Evolutionary conservation across 2,329 filamentous ascomycete species (phyloP).

Genomic region (Clonostachys byssicola): DNA sequence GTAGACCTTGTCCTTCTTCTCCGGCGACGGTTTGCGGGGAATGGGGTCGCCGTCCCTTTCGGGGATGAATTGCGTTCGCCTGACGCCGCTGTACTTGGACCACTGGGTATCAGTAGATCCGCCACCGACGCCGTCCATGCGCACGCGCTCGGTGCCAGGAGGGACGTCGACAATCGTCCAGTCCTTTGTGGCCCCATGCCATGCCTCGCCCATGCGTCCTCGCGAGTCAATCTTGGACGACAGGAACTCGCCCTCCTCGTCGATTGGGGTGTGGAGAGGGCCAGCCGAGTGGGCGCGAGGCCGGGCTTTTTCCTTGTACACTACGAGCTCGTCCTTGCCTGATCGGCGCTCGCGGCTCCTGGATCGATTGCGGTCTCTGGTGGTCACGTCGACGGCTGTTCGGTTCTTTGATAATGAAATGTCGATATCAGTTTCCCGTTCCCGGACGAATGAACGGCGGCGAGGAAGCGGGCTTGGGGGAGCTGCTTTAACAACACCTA

Average conservation of each 20-base stretch:
- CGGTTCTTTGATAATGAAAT: constrained; percentile 49
- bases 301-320: constrained; percentile 51
- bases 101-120: constrained; percentile 74
- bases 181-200: constrained; percentile 67
- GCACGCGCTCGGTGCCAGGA: constrained; percentile 76
- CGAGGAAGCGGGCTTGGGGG: constrained; percentile 41
- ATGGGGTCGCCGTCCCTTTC: constrained; percentile 49
- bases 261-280: constrained; percentile 29
- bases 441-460: constrained; percentile 32
- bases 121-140: constrained; percentile 75
- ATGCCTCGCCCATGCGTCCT: constrained; percentile 68
- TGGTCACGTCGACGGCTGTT: constrained; percentile 48
- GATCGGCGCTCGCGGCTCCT: constrained; percentile 32
- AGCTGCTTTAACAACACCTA: constrained; percentile 40
- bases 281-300: constrained; percentile 50
- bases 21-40: constrained; percentile 17
- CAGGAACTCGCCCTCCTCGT: constrained; percentile 63
- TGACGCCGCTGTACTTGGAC: constrained; percentile 74
- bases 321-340: constrained; percentile 61
- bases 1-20: constrained; percentile 33
- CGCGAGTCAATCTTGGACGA: constrained; percentile 51
- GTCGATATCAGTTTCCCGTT: constrained; percentile 58
- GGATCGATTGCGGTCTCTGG: constrained; percentile 34
- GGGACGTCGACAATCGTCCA: constrained; percentile 85
- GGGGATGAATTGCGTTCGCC: constrained; percentile 69